Evolutionary conservation across 108 stramenopile genomes (phyloP), one percentile per base, ranked within the genome.

Genomic region (Seminavis robusta): DNA sequence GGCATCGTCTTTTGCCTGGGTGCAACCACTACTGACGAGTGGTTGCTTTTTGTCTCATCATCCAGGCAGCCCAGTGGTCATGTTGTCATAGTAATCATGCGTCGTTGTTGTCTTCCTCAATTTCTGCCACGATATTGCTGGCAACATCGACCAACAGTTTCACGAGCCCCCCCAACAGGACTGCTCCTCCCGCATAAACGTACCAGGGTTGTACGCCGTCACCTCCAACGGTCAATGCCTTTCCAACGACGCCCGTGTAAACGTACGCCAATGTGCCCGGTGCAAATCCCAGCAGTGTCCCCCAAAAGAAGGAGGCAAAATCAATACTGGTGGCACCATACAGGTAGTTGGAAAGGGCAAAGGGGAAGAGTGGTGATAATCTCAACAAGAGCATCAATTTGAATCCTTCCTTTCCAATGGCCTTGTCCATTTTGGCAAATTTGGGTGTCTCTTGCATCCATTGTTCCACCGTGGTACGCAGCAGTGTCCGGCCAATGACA

Each of bases 271-370:
- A 52, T 6, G 86, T 88, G 1, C 82, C 82, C 0, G 86, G 81
- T 1, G 71, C 36, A 58, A 84, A 81, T 1, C 86, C 86, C 6
- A 88, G 36, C 29, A 79, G 33, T 0, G 82, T 82, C 34, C 73
- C 83, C 20, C 56, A 61, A 42, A 87, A 69, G 55, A 79, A 88
- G 6, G 65, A 54, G 56, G 40, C 47, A 56, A 88, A 88, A 16
- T 48, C 49, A 6, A 93, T 74, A 13, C 75, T 71, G 16, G 82
- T 80, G 7, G 79, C 68, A 19, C 88, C 92, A 47, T 88, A 90
- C 44, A 93, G 50, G 61, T 93, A 93, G 65, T 93, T 93, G 39
- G 75, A 74, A 17, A 90, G 61, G 4, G 84, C 84, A 61, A 93
- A 93, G 24, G 92, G 92, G 55, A 93, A 86, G 20, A 93, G 51